Conservation (phyloP, 2,329 filamentous ascomycete species). For the Fusarium dimerum region DNA sequence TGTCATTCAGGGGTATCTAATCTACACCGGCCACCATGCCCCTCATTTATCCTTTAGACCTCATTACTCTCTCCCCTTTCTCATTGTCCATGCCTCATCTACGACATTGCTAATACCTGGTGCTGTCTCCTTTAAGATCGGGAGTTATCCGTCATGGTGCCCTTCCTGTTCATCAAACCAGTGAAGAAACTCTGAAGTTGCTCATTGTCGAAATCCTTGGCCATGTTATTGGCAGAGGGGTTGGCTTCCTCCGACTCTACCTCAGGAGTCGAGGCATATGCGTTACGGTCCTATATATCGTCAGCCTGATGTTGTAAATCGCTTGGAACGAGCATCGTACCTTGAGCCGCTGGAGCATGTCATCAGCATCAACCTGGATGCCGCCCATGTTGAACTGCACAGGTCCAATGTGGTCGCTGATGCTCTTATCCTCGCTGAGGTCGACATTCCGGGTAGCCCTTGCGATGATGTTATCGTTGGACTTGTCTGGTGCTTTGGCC, state of each 20-base stretch:
- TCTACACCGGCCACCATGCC: conserved; percentile 34
- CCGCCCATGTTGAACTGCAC: conserved; percentile 99
- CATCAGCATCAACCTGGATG: conserved; percentile 92
- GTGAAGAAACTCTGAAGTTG: conserved; percentile 62
- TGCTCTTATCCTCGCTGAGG: conserved; percentile 46
- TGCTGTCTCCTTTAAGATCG: conserved; percentile 10
- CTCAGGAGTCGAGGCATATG: conserved; percentile 50
- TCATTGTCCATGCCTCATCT: background rate
- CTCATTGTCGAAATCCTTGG: conserved; percentile 51
- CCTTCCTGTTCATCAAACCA: conserved; percentile 58
- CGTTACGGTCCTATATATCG: conserved; percentile 54
- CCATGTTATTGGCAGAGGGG: conserved; percentile 43
- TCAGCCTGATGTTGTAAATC: conserved; percentile 17
- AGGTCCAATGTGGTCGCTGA: conserved; percentile 83
- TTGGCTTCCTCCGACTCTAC: conserved; percentile 41
- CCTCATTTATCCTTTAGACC: conserved; percentile 7
- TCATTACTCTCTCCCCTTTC: conserved; percentile 4
- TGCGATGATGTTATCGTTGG: conserved; percentile 25
- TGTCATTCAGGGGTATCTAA: conserved; percentile 44
- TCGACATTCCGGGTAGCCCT: conserved; percentile 30
- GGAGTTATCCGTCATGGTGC: conserved; percentile 17
- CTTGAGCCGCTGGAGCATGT: conserved; percentile 86
- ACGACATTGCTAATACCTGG: background rate
- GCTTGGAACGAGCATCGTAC: conserved; percentile 46
- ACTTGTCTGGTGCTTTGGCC: conserved; percentile 55